Evolutionary conservation across 805 yeast genomes (phyloP).

Genomic region (Candida ponderosae): DNA sequence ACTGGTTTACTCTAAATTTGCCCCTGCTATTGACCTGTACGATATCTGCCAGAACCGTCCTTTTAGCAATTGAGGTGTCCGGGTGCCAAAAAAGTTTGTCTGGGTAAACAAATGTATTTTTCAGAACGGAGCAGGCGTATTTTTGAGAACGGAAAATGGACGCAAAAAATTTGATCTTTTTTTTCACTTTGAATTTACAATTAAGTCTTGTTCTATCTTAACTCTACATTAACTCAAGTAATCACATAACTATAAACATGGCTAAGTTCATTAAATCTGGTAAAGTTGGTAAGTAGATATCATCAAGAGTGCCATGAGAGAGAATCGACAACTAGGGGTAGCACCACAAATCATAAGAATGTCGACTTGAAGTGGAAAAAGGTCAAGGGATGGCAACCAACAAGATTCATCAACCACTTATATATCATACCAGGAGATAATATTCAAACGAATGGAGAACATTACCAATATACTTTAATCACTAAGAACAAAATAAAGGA

Average conservation of each 20-base stretch:
- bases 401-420: background rate
- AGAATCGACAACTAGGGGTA: background rate
- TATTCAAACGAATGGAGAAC: background rate
- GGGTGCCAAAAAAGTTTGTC: no score
- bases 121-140: constrained; percentile 17
- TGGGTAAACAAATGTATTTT: constrained; percentile 6
- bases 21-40: no score
- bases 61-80: no score
- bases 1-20: no score
- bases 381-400: no score
- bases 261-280: constrained; percentile 99
- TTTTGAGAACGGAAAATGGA: constrained; percentile 13
- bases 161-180: constrained; percentile 10
- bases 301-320: background rate
- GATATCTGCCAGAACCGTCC: no score
- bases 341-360: constrained; percentile 1
- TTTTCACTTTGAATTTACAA: background rate
- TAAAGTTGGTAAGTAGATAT: constrained; percentile 73
- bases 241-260: constrained; percentile 39
- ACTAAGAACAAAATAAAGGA: no score
- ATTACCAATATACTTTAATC: no score
- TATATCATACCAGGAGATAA: background rate
- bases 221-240: background rate
- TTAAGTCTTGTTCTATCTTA: background rate
- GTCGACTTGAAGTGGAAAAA: no score